Evolutionary conservation across 2,329 filamentous ascomycete genomes (phyloP), one percentile per base, ranked within the genome.

Genomic region (Aureobasidium vineae): DNA sequence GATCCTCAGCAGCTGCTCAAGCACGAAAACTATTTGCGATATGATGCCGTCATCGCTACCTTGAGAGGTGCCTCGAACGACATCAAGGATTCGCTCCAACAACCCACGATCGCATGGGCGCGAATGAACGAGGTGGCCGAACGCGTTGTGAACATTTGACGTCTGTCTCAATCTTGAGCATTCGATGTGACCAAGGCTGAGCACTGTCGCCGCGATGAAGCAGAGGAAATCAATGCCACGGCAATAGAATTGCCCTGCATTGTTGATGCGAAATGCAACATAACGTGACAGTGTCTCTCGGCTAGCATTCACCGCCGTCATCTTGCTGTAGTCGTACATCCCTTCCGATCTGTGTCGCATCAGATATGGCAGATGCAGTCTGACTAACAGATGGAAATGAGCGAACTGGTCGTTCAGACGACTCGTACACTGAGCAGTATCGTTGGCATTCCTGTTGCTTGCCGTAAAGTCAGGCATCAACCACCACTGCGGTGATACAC

Each of bases 261-360:
- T 56, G n/a, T 28, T 41, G 11, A 26, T 11, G 5, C 36, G 53
- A 6, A 56, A 56, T 4, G 21, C 36, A n/a, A 56, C n/a, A 13
- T 56, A 56, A 28, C 53, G 53, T 23, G 4, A 41, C 36, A 56
- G 36, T 21, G 53, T 56, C 36, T 56, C 53, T 0, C 53, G 33
- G 21, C 53, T 56, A 40, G 53, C 53, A n/a, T 56, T 40, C 33
- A 56, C 21, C 5, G 53, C 53, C 16, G 53, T 56, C 53, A 41
- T 56, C 21, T 41, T 56, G 21, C 53, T 56, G 19, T 56, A 56
- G 21, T 56, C 36, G 21, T 40, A 13, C 2, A 2, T 36, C 3
- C n/a, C 21, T n/a, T 40, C 53, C n/a, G 1, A 56, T 23, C 21
- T 13, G 2, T 21, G 26, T n/a, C 21, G 53, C 53, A 56, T 56